Evolutionary conservation across 2,329 filamentous ascomycete species (phyloP).

Genomic region (Fusarium hostae): DNA sequence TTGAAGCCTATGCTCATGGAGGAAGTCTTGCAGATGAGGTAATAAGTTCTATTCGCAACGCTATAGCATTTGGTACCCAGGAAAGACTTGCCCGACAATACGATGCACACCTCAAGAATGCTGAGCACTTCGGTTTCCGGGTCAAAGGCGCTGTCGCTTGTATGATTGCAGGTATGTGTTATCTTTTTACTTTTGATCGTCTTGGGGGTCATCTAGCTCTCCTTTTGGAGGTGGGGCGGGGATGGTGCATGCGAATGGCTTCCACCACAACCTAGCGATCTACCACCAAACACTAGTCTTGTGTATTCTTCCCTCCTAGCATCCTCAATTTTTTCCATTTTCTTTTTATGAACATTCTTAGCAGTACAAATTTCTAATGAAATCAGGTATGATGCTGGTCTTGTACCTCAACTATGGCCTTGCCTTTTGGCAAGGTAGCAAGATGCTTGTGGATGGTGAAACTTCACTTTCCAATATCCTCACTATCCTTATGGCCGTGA

Average conservation of each 20-base stretch:
- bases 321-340: no score
- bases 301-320: no score
- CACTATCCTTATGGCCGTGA: conserved; percentile 88
- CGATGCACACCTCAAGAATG: conserved; percentile 76
- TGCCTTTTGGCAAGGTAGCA: conserved; percentile 88
- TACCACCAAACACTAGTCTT: neutral
- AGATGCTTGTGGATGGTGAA: conserved; percentile 74
- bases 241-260: neutral
- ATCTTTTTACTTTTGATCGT: no score
- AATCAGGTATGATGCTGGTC: conserved; percentile 83
- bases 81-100: conserved; percentile 91
- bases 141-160: conserved; percentile 77
- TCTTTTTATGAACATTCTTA: no score
- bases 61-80: conserved; percentile 92
- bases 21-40: conserved; percentile 94
- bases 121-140: conserved; percentile 80
- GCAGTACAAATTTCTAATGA: conserved; percentile 61
- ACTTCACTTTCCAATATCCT: conserved; percentile 77
- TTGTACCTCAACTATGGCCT: conserved; percentile 89
- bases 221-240: no score
- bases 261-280: neutral
- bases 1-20: conserved; percentile 83
- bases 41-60: conserved; percentile 91
- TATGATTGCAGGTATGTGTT: conserved; percentile 80
- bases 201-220: no score